Evolutionary conservation across 768 basidiomycete genomes (phyloP).

Genomic region (Macrocybe gigantea): DNA sequence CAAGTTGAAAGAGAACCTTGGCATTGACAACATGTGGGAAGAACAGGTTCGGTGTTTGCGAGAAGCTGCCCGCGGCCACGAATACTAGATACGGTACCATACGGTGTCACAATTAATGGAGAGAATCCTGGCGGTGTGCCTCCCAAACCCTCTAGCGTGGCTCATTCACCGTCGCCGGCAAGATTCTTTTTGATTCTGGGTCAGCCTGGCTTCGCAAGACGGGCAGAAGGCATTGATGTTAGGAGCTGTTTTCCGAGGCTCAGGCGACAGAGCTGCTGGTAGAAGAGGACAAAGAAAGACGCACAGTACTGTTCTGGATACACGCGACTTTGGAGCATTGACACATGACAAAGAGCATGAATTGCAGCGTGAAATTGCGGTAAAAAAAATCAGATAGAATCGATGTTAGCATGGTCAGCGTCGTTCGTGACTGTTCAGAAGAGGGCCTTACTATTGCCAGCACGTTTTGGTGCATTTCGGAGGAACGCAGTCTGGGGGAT

Average conservation of each 20-base stretch:
- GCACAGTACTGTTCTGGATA: slow-evolving; percentile 21
- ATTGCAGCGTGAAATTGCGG: too few relatives aligned
- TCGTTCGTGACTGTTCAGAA: not conserved
- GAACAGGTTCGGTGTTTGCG: too few relatives aligned
- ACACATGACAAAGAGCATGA: too few relatives aligned
- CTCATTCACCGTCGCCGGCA: not conserved
- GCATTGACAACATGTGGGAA: too few relatives aligned
- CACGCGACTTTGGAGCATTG: slow-evolving; percentile 9
- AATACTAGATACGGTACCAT: too few relatives aligned
- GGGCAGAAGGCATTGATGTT: not conserved
- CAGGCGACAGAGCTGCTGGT: not conserved
- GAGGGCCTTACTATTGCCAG: not conserved
- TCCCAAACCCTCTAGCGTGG: not conserved
- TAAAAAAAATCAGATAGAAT: too few relatives aligned
- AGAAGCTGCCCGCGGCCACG: too few relatives aligned
- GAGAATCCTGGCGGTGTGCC: not conserved
- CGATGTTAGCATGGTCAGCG: not conserved
- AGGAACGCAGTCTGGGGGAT: slow-evolving; percentile 32
- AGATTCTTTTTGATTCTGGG: too few relatives aligned
- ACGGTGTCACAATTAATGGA: too few relatives aligned
- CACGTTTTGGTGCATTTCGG: slow-evolving; percentile 32
- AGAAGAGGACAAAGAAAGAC: not conserved
- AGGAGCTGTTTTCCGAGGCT: not conserved
- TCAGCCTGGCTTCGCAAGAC: not conserved
- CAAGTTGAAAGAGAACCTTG: too few relatives aligned